Conservation (phyloP, 1,284 basidiomycete genomes). For the Quambalaria eucalypti region DNA sequence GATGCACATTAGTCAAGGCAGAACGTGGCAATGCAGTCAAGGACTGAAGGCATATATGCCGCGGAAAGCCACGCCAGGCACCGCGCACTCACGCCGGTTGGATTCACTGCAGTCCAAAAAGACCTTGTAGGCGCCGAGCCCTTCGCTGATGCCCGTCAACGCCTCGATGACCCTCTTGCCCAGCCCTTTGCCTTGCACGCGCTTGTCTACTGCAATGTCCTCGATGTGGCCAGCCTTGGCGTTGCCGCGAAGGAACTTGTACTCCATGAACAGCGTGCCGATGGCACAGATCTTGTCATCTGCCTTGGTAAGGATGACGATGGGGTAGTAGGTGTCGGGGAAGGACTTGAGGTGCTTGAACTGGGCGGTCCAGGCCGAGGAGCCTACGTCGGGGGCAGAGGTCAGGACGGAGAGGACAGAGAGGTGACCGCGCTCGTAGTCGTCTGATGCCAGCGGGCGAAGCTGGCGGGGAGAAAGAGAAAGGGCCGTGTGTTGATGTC, state of each 20-base stretch:
- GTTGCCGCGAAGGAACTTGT: conserved; percentile 77
- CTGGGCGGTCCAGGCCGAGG: conserved; percentile 50
- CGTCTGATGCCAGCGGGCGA: conserved; percentile 75
- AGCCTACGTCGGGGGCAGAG: conserved; percentile 65
- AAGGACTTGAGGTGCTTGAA: conserved; percentile 15
- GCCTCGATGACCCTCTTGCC: conserved; percentile 78
- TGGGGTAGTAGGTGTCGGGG: conserved; percentile 59
- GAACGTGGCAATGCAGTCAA: conserved; percentile 10
- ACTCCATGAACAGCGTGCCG: conserved; percentile 77
- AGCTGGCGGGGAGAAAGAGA: conserved; percentile 55
- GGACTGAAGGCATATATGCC: conserved; percentile 1
- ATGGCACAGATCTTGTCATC: conserved; percentile 74
- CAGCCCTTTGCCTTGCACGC: conserved; percentile 78
- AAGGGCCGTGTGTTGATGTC: neutral
- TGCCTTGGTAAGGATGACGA: conserved; percentile 72
- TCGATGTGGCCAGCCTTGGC: conserved; percentile 88
- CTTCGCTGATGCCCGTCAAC: conserved; percentile 65
- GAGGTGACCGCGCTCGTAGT: conserved; percentile 76
- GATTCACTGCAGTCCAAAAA: conserved; percentile 86
- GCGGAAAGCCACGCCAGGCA: neutral
- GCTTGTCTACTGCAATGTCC: conserved; percentile 85
- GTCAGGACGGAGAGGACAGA: conserved; percentile 72
- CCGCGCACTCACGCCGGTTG: conserved; percentile 68
- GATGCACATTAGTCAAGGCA: conserved; percentile 2
- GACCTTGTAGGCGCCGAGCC: conserved; percentile 78